Conservation (phyloP, 2,329 filamentous ascomycete species). For the Leptographium galeiforme region DNA sequence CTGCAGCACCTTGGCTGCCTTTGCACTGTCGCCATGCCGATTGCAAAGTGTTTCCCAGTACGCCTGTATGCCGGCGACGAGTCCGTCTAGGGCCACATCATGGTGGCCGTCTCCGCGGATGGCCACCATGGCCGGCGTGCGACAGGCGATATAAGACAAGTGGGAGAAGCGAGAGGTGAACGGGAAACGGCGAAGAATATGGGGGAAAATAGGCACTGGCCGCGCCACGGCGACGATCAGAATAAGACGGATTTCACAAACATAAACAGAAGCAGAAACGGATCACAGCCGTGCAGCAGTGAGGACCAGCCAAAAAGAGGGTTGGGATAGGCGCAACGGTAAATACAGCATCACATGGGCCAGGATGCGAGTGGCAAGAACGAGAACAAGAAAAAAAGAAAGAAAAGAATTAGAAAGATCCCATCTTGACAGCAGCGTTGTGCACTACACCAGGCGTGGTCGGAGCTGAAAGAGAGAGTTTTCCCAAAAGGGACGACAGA, state of each 20-base stretch:
- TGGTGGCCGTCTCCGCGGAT: constrained; percentile 1
- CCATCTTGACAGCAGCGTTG: neutral
- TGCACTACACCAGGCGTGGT: too few species aligned
- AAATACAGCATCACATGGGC: too few species aligned
- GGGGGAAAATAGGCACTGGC: too few species aligned
- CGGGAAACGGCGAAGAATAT: neutral
- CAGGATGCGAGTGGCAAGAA: too few species aligned
- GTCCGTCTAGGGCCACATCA: constrained; percentile 1
- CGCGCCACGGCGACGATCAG: too few species aligned
- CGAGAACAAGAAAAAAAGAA: neutral
- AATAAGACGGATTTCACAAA: too few species aligned
- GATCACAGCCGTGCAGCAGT: too few species aligned
- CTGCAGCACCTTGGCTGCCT: neutral
- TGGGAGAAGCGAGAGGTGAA: neutral
- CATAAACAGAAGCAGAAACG: too few species aligned
- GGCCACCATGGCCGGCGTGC: constrained; percentile 5
- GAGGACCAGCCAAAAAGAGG: too few species aligned
- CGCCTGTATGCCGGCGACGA: constrained; percentile 1
- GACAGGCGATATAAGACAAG: too few species aligned
- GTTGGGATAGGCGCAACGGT: too few species aligned
- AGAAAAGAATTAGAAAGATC: neutral
- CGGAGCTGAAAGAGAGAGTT: neutral
- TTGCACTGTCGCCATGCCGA: neutral
- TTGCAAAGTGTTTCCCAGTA: constrained; percentile 8
- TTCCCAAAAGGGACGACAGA: neutral